Base-by-base conservation (phyloP, 2,329 filamentous ascomycete species). In the Fusarium nodosum region DNA sequence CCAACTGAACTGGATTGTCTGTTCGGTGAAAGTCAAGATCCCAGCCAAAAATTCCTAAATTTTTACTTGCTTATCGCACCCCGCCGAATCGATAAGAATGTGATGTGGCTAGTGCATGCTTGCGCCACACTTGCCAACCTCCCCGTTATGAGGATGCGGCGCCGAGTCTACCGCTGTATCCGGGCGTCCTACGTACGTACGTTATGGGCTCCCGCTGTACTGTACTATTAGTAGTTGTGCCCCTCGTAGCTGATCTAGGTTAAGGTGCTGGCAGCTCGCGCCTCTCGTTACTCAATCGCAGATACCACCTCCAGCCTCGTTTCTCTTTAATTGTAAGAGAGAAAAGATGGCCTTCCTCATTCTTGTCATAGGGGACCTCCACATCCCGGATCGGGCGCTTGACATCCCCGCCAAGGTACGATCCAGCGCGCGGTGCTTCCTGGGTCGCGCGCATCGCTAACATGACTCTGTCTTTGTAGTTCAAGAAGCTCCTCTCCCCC, bases 381-480 rank as follows among this genome's bases (percentile, higher is more conserved):
- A 97, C 84, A 97, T 97, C 82, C 94, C 94, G 75, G 94, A 97
- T 81, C 87, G 94, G 79, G 94, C 93, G 74, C 90, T 96, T 70
- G 94, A 97, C 80, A 94, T 97, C 76, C 94, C 94, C 63, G 86
- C 91, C 80, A 97, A 97, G 90, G 93, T 94, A 85, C 56, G 22
- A 68, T 54, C 31, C 54, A 52, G 51, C 47, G 39, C 56, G 46
- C 47, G 56, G 58, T 58, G 42, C 56, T 64, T 28, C 48, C 42
- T 52, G 56, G 56, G 50, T 53, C 65, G 59, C 68, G 61, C 62
- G 53, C 54, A 67, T 66, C 71, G 68, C 74, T 74, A 72, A 75
- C 64, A 72, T 57, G 48, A 52, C 60, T 53, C 54, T 48, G 28
- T 45, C 20, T 50, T 16, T 52, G 56, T 79, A 94, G 92, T 94